phyloP scores from a whole-genome alignment of 306 rosid genomes.

The Malus orientalis region DNA sequence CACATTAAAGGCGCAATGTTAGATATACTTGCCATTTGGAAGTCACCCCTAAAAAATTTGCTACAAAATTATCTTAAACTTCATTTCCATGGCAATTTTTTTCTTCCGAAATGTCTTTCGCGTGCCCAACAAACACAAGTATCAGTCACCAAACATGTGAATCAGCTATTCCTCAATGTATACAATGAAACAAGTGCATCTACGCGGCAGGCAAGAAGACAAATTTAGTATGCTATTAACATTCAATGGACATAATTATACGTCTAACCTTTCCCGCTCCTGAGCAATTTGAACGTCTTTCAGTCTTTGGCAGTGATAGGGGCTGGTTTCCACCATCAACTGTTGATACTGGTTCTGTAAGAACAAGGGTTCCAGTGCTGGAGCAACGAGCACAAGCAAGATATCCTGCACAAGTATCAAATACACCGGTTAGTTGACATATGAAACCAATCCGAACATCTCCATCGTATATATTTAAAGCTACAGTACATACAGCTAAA shows the following conservation, averaged over 20 bases:
- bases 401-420: constrained; percentile 45
- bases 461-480: background rate
- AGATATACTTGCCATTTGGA: background rate
- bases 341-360: constrained; percentile 59
- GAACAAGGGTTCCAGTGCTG: constrained; percentile 63
- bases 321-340: constrained; percentile 48
- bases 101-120: too few species aligned
- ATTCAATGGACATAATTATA: background rate
- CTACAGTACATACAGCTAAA: too few species aligned
- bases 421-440: background rate
- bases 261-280: constrained; percentile 89
- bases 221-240: background rate
- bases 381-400: constrained; percentile 98
- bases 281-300: constrained; percentile 92
- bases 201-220: background rate
- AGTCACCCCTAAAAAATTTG: background rate
- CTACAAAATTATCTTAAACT: background rate
- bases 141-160: background rate
- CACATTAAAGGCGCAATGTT: background rate
- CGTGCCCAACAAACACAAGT: too few species aligned
- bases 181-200: background rate
- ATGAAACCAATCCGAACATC: background rate
- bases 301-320: constrained; percentile 57
- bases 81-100: background rate
- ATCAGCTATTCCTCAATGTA: background rate